Conservation (phyloP, 2,329 filamentous ascomycete species). For the Aspergillus felis region DNA sequence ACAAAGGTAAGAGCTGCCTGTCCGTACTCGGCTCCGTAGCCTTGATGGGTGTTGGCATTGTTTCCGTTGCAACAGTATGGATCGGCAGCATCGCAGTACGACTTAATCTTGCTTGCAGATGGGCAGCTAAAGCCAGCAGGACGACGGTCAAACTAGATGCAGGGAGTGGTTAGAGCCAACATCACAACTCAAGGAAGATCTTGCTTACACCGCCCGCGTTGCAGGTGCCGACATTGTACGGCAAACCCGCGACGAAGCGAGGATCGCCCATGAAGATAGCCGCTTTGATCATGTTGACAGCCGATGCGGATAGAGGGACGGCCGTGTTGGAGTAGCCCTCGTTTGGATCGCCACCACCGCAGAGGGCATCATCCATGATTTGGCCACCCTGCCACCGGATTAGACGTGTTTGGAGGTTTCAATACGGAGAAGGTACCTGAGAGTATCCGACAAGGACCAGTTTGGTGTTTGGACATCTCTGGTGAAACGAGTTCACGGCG, state of each 20-base stretch:
- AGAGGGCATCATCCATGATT: constrained; percentile 61
- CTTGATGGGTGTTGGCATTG: constrained; percentile 57
- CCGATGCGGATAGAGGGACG: constrained; percentile 42
- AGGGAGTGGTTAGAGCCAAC: neutral
- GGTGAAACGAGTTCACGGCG: constrained; percentile 57
- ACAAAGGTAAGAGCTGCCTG: constrained; percentile 57
- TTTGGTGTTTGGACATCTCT: constrained; percentile 54
- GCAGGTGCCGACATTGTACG: constrained; percentile 62
- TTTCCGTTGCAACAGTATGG: constrained; percentile 65
- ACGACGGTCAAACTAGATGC: constrained; percentile 56
- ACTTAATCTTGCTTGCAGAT: constrained; percentile 55
- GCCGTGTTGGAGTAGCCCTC: constrained; percentile 46
- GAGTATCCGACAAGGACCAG: constrained; percentile 62
- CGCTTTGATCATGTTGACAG: constrained; percentile 56
- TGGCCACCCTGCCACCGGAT: constrained; percentile 49
- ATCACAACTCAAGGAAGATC: neutral
- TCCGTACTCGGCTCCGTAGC: constrained; percentile 60
- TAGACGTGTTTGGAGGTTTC: neutral
- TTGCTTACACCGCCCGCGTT: constrained; percentile 54
- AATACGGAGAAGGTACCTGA: constrained; percentile 42
- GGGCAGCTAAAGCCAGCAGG: constrained; percentile 56
- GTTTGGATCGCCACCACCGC: constrained; percentile 52
- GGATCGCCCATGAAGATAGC: constrained; percentile 65
- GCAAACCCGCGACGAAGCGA: constrained; percentile 51
- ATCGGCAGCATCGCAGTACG: constrained; percentile 62